Conservation (phyloP, 2,329 filamentous ascomycete genomes). For the Penicillium sp. region DNA sequence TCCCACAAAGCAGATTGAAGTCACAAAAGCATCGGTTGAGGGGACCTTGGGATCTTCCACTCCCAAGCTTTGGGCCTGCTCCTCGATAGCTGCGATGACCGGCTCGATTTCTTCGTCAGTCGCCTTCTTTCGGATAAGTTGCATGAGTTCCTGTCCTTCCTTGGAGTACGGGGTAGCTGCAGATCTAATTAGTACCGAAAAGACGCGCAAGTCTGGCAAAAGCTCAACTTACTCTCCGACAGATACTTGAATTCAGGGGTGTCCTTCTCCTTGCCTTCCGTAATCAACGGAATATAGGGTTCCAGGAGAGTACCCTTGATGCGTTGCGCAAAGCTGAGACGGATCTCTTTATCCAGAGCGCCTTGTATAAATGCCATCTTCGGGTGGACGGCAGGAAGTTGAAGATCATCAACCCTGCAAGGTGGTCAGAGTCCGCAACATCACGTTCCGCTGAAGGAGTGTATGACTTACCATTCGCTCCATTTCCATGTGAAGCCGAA, state of each 20-base stretch:
- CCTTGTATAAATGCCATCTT: constrained; percentile 92
- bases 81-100: constrained; percentile 75
- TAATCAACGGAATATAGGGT: constrained; percentile 76
- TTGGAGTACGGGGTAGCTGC: constrained; percentile 74
- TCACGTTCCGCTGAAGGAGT: too few relatives aligned
- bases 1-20: constrained; percentile 86
- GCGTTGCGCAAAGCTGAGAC: constrained; percentile 90
- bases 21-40: constrained; percentile 93
- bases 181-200: constrained; percentile 8
- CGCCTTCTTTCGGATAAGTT: constrained; percentile 78
- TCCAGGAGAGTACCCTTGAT: constrained; percentile 91
- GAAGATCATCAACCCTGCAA: constrained; percentile 71
- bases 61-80: constrained; percentile 67
- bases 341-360: constrained; percentile 92
- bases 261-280: constrained; percentile 87
- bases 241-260: constrained; percentile 94
- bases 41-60: constrained; percentile 72
- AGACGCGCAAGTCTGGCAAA: not conserved
- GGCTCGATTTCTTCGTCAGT: constrained; percentile 82
- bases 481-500: constrained; percentile 99
- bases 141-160: constrained; percentile 79
- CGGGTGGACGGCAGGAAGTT: constrained; percentile 72
- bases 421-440: constrained; percentile 15
- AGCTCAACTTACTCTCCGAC: constrained; percentile 60
- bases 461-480: constrained; percentile 74